These are phyloP conservation scores for Tetradesmus obliquus DNA, from an alignment of 139 green algal species.

Conservation along the genomic window DNA sequence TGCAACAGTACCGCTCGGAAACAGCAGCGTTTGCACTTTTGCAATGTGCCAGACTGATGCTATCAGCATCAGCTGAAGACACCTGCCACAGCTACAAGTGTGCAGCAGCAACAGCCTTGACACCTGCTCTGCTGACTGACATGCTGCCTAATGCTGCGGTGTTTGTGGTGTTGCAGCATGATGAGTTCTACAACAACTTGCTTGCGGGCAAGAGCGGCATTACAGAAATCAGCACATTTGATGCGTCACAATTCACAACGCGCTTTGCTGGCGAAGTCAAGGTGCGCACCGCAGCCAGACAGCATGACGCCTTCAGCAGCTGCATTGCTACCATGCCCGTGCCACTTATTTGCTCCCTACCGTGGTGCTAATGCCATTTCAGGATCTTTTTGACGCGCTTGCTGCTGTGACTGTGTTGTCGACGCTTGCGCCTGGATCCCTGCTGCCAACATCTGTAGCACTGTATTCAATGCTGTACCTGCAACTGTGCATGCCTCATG, in stretches of 20 bases:
- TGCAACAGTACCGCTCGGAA: too few relatives aligned
- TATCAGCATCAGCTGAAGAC: too few relatives aligned
- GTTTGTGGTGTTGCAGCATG: constrained; percentile 19
- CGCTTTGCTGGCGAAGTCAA: constrained; percentile 97
- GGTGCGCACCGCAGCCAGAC: neutral
- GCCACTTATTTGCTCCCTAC: neutral
- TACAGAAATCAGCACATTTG: constrained; percentile 88
- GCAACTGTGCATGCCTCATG: neutral
- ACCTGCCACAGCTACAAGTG: too few relatives aligned
- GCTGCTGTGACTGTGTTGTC: neutral
- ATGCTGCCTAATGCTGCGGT: neutral
- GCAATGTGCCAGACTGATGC: too few relatives aligned
- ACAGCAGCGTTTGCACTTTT: too few relatives aligned
- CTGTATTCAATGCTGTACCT: neutral
- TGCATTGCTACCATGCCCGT: neutral
- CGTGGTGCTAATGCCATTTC: neutral
- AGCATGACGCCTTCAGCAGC: neutral
- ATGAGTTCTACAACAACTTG: constrained; percentile 94
- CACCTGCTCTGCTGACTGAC: neutral
- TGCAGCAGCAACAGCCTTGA: neutral
- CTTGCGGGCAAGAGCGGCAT: constrained; percentile 90
- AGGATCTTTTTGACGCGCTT: neutral
- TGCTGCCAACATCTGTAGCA: neutral
- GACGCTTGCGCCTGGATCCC: too few relatives aligned
- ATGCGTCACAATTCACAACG: constrained; percentile 88